These are phyloP conservation scores for Scorias spongiosa DNA, from an alignment of 2,329 filamentous ascomycete genomes.

Conservation along the genomic window DNA sequence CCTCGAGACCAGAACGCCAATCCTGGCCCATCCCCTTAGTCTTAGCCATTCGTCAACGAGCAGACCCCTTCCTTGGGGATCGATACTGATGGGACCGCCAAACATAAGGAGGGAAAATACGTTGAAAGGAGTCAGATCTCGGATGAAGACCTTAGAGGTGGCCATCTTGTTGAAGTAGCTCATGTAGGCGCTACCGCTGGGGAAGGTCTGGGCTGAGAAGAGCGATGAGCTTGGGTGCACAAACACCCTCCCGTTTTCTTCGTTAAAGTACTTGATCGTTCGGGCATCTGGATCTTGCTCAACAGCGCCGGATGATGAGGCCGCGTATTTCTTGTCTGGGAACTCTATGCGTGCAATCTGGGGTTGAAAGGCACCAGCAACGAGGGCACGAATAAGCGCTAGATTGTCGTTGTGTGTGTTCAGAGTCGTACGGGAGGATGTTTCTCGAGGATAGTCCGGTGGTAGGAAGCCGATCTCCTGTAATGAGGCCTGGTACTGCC, in stretches of 20 bases:
- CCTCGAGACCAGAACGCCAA: conserved; percentile 75
- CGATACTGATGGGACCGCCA: conserved; percentile 67
- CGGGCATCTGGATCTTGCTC: conserved; percentile 85
- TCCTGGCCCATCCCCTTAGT: conserved; percentile 81
- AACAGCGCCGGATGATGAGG: conserved; percentile 73
- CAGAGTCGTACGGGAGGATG: conserved; percentile 16
- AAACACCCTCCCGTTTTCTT: conserved; percentile 72
- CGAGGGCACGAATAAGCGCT: conserved; percentile 31
- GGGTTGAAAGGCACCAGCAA: conserved; percentile 44
- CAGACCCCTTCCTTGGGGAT: conserved; percentile 73
- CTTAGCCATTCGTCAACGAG: conserved; percentile 83
- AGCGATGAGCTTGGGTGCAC: conserved; percentile 80
- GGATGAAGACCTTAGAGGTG: conserved; percentile 80
- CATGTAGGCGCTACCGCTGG: conserved; percentile 60
- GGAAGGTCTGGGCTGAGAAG: conserved; percentile 68
- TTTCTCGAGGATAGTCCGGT: conserved; percentile 9
- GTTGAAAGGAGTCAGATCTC: conserved; percentile 87
- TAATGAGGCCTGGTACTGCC: conserved; percentile 73
- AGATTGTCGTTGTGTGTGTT: conserved; percentile 35
- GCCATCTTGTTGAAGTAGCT: conserved; percentile 86
- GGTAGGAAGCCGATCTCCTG: conserved; percentile 68
- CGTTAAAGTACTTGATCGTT: conserved; percentile 84
- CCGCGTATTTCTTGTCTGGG: conserved; percentile 88
- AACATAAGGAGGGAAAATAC: conserved; percentile 80
- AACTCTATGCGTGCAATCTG: conserved; percentile 87